Base-by-base conservation (phyloP, 2,329 filamentous ascomycete genomes). In the Trichophyton simii region DNA sequence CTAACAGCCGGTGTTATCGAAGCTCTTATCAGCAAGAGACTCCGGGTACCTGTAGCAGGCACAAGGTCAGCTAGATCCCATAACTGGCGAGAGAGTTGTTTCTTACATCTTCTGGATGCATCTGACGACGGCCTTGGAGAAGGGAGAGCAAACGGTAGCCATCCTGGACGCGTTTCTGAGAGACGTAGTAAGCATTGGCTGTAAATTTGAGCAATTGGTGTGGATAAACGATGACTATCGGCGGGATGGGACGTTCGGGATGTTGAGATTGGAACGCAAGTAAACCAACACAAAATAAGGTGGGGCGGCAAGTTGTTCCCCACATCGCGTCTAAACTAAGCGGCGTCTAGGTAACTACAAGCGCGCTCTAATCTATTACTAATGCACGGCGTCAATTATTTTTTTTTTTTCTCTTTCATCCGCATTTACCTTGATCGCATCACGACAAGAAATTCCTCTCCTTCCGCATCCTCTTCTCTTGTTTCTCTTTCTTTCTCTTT, bases 1-100 rank as follows among this genome's bases (percentile, higher is more conserved):
- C 79, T 68, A 72, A 83, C 83, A 73, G 60, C 94, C 94, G n/a
- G 95, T 96, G 71, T 99, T 99, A 73, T 99, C 94, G 82, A 91
- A 99, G 66, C 87, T 85, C 67, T 86, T 87, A 71, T 97, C 94
- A 8, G 94, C 94, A 48, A 96, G 80, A 63, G 85, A 84, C 71
- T 95, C 89, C 0, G 94, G 94, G 72, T 96, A 99, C 63, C 91
- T 94, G 44, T 52, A 59, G 64, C 25, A 61, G 55, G 34, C 36
- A 18, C 18, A 61, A 55, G 34, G 36, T 22, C 59, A 48, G 18
- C 28, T 50, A 8, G 48, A 22, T 34, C 38, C n/a, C 13, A 54
- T 22, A 6, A 34, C 15, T 41, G 52, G 46, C n/a, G 46, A 31
- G 22, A 25, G 1, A 2, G 2, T 22, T 15, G 31, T 3, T 22